phyloP scores from a whole-genome alignment of 345 rosid genomes.

The Lagerstroemia speciosa region DNA sequence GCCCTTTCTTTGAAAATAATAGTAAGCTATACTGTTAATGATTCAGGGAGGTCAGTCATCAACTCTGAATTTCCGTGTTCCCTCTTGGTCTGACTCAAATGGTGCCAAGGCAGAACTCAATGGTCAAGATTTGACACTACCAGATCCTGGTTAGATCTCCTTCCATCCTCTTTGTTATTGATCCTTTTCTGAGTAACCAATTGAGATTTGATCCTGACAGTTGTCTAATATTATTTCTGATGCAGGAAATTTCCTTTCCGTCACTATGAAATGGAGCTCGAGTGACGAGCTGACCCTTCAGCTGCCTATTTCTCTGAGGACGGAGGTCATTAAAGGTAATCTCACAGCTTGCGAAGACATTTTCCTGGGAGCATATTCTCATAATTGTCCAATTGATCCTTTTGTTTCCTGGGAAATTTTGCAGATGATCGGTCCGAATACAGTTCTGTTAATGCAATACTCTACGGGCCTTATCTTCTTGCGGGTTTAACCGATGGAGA shows the following conservation, averaged over 20 bases:
- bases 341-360: background rate
- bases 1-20: background rate
- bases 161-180: background rate
- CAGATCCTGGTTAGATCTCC: conserved; percentile 43
- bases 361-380: background rate
- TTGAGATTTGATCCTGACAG: background rate
- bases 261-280: conserved; percentile 43
- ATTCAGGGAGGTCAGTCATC: conserved; percentile 44
- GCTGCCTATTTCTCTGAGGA: conserved; percentile 50
- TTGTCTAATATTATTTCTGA: background rate
- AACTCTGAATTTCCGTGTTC: conserved; percentile 65
- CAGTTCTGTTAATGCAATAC: conserved; percentile 69
- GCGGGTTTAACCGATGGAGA: conserved; percentile 59
- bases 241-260: conserved; percentile 54
- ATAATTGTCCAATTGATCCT: background rate
- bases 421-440: conserved; percentile 60
- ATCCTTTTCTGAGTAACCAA: background rate
- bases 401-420: background rate
- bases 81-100: conserved; percentile 51
- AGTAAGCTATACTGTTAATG: background rate
- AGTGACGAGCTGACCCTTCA: conserved; percentile 49
- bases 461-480: conserved; percentile 82
- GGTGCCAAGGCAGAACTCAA: conserved; percentile 60
- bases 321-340: conserved; percentile 68
- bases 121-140: conserved; percentile 33